A percentile compares a stretch with the other conserved stretches of the same genome.
Conservation (phyloP, 2,329 filamentous ascomycete species). For the Talaromyces amestolkiae region DNA sequence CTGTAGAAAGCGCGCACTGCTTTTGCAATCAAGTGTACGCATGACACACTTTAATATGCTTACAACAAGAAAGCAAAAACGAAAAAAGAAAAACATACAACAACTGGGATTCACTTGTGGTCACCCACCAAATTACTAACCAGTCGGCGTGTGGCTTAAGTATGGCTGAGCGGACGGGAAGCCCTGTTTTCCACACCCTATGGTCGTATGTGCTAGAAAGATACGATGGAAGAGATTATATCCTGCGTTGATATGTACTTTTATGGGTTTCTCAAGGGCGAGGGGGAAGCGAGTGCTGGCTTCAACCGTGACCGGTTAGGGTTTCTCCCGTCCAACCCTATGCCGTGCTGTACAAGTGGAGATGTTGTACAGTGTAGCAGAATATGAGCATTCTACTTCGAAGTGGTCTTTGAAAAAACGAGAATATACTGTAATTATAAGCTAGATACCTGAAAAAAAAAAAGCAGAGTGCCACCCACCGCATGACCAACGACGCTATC, state of each 20-base stretch:
- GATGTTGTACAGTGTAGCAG: background rate
- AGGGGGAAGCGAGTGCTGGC: background rate
- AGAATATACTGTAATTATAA: background rate
- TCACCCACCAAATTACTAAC: constrained; percentile 1
- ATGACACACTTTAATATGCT: too few relatives aligned
- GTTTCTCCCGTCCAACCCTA: background rate
- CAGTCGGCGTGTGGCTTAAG: constrained; percentile 2
- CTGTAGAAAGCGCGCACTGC: too few relatives aligned
- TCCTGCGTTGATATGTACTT: background rate
- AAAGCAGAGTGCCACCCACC: background rate
- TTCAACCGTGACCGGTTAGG: background rate
- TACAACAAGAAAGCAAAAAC: background rate
- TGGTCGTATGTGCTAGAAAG: background rate
- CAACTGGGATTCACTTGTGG: background rate
- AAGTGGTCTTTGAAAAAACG: background rate
- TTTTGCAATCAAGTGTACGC: too few relatives aligned
- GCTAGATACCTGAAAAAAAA: background rate
- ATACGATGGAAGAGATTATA: background rate
- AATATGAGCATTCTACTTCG: background rate
- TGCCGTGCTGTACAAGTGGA: background rate
- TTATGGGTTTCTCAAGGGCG: background rate
- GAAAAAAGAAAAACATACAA: background rate
- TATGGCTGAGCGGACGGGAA: constrained; percentile 1
- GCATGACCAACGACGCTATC: background rate
- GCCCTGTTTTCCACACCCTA: constrained; percentile 4